These are phyloP conservation scores for Zygotorulaspora danielsina DNA, from an alignment of 805 yeast genomes.

Conservation along the genomic window DNA sequence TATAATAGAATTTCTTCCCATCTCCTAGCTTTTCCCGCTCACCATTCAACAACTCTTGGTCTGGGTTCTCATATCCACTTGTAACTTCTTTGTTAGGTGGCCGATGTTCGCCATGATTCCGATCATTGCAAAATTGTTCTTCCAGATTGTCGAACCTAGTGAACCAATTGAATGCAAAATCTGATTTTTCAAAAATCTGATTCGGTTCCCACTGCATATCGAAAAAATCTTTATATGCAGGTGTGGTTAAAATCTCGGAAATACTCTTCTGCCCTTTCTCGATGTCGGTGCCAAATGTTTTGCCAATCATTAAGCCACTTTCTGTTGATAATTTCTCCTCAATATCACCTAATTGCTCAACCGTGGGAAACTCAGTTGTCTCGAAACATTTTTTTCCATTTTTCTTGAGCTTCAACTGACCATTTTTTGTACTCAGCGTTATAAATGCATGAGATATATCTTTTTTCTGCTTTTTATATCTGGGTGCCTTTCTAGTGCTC, in stretches of 20 bases:
- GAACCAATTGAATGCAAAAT: constrained; percentile 9
- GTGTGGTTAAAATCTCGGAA: neutral
- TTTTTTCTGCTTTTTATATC: neutral
- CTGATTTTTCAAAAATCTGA: constrained; percentile 8
- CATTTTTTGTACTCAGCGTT: constrained; percentile 3
- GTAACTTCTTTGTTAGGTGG: neutral
- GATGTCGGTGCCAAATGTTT: neutral
- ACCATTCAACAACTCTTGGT: neutral
- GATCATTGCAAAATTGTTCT: neutral
- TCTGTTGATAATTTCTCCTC: neutral
- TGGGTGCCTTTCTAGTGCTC: neutral
- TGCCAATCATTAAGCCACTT: neutral
- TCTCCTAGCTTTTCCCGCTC: neutral
- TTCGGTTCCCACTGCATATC: constrained; percentile 13
- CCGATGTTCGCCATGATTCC: neutral
- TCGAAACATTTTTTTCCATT: constrained; percentile 1
- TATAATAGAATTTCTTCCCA: constrained; percentile 1
- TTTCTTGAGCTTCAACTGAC: constrained; percentile 2
- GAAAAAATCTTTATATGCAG: constrained; percentile 7
- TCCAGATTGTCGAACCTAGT: constrained; percentile 6
- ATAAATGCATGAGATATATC: neutral
- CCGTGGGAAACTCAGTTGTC: constrained; percentile 6
- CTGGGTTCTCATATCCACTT: neutral
- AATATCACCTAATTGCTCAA: constrained; percentile 4
- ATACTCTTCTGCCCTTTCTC: neutral